Evolutionary conservation across 768 basidiomycete genomes (phyloP), one percentile per base, ranked within the genome.

Genomic region (Fomitopsis serialis): DNA sequence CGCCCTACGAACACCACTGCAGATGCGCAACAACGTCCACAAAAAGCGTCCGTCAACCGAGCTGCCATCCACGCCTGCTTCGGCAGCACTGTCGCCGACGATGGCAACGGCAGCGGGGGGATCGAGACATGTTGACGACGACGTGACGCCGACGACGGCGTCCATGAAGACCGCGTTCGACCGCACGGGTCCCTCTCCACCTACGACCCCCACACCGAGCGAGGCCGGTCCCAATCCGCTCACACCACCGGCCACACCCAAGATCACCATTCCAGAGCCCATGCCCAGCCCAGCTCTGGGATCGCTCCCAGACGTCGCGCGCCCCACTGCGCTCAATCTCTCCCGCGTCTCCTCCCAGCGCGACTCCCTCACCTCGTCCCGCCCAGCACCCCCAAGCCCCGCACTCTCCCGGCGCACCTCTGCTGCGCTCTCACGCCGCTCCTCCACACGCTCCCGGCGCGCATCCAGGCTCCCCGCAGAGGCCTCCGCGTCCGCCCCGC

Each of bases 371-470:
- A 72, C 71, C 0, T 75, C 77, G 12, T 75, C 75, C 0, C 79
- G 84, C 4, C 82, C 81, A 32, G 84, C 84, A 0, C 84, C 84
- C 0, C 78, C 78, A 3, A 84, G 81, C 1, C 84, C 83, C 15
- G 78, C 73, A 0, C 52, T 73, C 6, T 81, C 80, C 0, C 75
- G 80, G 34, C 72, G 76, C 23, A 58, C 72, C 5, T 75, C 74
- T 17, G 62, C 61, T 54, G 70, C 53, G 49, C 68, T 45, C 58
- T 70, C 65, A 9, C 62, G 62, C 48, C 66, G 42, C 43, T 68
- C 66, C 2, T 76, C 64, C 32, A 57, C 65, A 34, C 45, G 52
- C 35, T 73, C 72, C 21, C 66, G 62, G 46, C 68, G 66, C 40
- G 71, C 66, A 17, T 68, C 61, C 68, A 78, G 45, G 69, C 70